Evolutionary conservation across 345 rosid genomes (phyloP).

Genomic region (Boechera retrofracta): DNA sequence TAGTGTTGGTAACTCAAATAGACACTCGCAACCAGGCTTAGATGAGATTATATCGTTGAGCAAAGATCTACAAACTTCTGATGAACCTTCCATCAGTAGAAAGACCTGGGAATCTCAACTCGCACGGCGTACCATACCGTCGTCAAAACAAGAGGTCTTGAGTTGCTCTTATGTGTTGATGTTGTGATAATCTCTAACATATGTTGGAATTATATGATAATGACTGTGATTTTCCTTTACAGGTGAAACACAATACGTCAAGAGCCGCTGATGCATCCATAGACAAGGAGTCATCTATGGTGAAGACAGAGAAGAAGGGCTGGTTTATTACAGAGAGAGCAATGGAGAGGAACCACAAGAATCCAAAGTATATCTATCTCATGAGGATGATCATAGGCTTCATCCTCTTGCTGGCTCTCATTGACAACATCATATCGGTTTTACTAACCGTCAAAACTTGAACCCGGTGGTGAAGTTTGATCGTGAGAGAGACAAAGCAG

Average conservation of each 20-base stretch:
- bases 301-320: conserved; percentile 32
- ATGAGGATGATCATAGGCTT: conserved; percentile 26
- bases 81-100: too few species aligned
- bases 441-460: conserved; percentile 8
- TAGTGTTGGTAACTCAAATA: background rate
- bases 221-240: background rate
- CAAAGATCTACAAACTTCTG: too few species aligned
- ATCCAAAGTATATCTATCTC: conserved; percentile 15
- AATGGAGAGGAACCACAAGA: conserved; percentile 1
- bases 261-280: conserved; percentile 2
- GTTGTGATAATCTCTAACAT: too few species aligned
- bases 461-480: background rate
- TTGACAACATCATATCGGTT: conserved; percentile 16
- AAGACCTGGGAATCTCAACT: too few species aligned
- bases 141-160: too few species aligned
- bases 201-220: too few species aligned
- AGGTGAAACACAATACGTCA: conserved; percentile 13
- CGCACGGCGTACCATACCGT: too few species aligned
- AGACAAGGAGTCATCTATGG: background rate
- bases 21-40: too few species aligned
- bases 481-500: conserved; percentile 3
- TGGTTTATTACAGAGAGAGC: conserved; percentile 18
- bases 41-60: too few species aligned
- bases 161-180: too few species aligned
- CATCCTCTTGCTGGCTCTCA: conserved; percentile 30